These are phyloP conservation scores for Aspergillus sp. DNA, from an alignment of 2,329 filamentous ascomycete species.

Conservation along the genomic window DNA sequence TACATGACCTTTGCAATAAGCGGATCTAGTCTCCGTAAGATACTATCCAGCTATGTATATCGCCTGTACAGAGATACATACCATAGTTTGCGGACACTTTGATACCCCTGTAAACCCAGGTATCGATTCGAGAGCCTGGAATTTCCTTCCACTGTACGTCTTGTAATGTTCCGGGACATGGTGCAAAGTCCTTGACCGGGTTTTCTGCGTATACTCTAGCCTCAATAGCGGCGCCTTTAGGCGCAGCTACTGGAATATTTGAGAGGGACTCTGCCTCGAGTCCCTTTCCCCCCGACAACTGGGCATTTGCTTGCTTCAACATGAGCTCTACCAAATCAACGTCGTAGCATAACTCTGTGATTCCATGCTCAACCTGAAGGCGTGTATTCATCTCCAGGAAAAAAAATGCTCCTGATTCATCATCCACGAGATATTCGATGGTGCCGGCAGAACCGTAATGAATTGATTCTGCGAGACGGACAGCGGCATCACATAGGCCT, in stretches of 20 bases:
- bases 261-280: conserved; percentile 43
- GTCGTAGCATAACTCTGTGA: conserved; percentile 57
- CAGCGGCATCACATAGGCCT: conserved; percentile 66
- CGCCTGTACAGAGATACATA: conserved; percentile 15
- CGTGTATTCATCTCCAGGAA: conserved; percentile 62
- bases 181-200: conserved; percentile 58
- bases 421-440: conserved; percentile 87
- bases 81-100: conserved; percentile 59
- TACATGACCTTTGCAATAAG: conserved; percentile 61
- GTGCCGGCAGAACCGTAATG: conserved; percentile 83
- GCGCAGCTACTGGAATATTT: conserved; percentile 43
- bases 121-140: conserved; percentile 57
- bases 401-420: conserved; percentile 75
- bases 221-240: conserved; percentile 53
- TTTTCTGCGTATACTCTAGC: conserved; percentile 59
- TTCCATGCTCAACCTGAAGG: conserved; percentile 59
- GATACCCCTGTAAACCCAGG: conserved; percentile 61
- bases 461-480: conserved; percentile 60
- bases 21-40: conserved; percentile 40
- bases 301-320: conserved; percentile 55
- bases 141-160: conserved; percentile 56
- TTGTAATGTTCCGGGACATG: conserved; percentile 60
- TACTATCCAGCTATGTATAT: conserved; percentile 6
- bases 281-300: conserved; percentile 47
- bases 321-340: conserved; percentile 57